Conservation (phyloP, 257 asterid genomes). For the Primulina eburnea region DNA sequence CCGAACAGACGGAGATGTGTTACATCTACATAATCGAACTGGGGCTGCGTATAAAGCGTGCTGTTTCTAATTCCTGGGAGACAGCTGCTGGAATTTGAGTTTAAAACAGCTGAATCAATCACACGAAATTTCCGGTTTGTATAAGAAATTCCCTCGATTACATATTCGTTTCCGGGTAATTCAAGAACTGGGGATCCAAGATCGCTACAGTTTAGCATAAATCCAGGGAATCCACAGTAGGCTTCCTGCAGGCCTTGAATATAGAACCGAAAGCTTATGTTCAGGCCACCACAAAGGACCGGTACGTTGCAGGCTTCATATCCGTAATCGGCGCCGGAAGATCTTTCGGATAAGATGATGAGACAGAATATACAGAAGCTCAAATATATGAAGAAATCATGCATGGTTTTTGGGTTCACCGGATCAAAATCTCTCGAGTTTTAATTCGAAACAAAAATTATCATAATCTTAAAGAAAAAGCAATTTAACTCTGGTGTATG, state of each 20-base stretch:
- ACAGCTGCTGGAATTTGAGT: conserved; percentile 15
- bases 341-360: background rate
- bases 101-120: conserved; percentile 26
- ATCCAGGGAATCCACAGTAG: background rate
- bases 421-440: no score
- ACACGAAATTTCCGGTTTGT: conserved; percentile 20
- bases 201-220: conserved; percentile 31
- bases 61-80: conserved; percentile 31
- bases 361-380: background rate
- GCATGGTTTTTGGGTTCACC: background rate
- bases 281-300: background rate
- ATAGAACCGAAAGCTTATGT: background rate
- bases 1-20: conserved; percentile 39
- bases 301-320: background rate
- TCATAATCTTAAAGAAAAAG: no score
- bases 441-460: no score
- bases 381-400: background rate
- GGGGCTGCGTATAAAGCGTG: background rate
- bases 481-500: no score
- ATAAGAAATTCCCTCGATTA: conserved; percentile 39
- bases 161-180: conserved; percentile 27
- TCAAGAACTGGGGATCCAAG: conserved; percentile 29
- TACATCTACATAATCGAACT: background rate
- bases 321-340: background rate
- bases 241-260: background rate